Base-by-base conservation (phyloP, 2,329 filamentous ascomycete genomes). In the Cadophora sp. region DNA sequence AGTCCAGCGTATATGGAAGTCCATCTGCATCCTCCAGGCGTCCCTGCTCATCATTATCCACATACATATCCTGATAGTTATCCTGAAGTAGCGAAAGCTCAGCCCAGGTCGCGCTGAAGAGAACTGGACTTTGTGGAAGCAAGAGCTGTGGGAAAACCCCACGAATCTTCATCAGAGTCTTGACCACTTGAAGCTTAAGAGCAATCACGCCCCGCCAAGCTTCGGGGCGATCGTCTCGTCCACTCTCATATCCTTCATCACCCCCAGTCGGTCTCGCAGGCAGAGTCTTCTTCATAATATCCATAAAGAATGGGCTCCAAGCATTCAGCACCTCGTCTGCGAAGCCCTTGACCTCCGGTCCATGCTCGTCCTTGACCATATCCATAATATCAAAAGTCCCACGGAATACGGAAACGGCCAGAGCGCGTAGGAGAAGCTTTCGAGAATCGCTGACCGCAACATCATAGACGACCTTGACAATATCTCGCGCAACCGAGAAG, bases 291-390 rank as follows among this genome's bases (percentile, higher is more conserved):
- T 96, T 94, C 78, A 98, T 84, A 9, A 91, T 88, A 48, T 87
- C 86, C 73, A 93, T 85, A 82, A 98, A 96, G 83, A 97, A 97
- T 4, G 94, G 93, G 70, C 92, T 90, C 96, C 96, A 99, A 62
- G 88, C 87, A 73, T 85, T 86, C 60, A 98, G 85, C 0, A 93
- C 89, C 76, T 97, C 92, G 69, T 97, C 93, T 64, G 95, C 94
- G 79, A 99, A 99, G 1, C 85, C 86, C 80, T 93, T 96, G 69
- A 98, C 93, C 65, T 92, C 92, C 67, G 87, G 86, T 76, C 92
- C 92, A 80, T 98, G 92, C 74, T 97, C 93, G 73, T 97, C 94
- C 84, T 97, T 92, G 73, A 98, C 92, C 88, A 97, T 97, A 81
- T 98, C 94, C 82, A 99, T 88, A 66, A 96, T 92, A 78, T 98